Percentiles rank a stretch among this genome's conserved stretches.
Conservation (phyloP, 345 rosid genomes). For the Hibiscus tridactylites region DNA sequence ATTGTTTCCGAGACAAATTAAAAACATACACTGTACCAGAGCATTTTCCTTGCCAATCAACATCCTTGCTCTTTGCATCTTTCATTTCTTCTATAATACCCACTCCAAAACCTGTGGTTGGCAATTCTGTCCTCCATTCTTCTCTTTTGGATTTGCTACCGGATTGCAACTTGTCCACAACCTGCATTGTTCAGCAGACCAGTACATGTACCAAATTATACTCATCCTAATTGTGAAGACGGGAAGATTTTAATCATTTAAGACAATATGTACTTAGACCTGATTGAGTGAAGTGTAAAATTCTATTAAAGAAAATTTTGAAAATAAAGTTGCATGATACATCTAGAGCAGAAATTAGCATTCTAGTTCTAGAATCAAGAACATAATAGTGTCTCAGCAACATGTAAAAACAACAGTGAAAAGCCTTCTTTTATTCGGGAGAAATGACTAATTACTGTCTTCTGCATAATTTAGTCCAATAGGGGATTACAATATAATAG, state of each 20-base stretch:
- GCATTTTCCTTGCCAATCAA: constrained; percentile 89
- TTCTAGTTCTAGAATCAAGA: not conserved
- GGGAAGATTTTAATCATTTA: not conserved
- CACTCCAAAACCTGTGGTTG: constrained; percentile 54
- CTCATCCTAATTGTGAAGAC: not conserved
- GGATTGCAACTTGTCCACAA: constrained; percentile 85
- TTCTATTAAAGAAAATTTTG: not conserved
- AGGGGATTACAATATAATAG: not conserved
- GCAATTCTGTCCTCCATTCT: constrained; percentile 55
- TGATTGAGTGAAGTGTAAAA: not conserved
- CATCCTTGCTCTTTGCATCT: constrained; percentile 65
- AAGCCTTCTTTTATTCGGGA: no score
- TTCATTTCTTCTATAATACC: constrained; percentile 59
- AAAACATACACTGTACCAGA: constrained; percentile 97
- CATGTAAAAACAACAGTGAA: not conserved
- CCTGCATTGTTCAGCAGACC: constrained; percentile 35
- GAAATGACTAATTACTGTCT: no score
- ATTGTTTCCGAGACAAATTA: constrained; percentile 9
- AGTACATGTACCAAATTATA: constrained; percentile 2
- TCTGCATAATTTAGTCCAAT: not conserved
- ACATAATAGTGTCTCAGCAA: not conserved
- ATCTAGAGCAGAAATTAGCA: not conserved
- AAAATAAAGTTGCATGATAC: not conserved
- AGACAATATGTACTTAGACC: not conserved
- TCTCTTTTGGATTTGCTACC: constrained; percentile 65